Conservation (phyloP, 2,329 filamentous ascomycete species). For the Scedosporium boydii region DNA sequence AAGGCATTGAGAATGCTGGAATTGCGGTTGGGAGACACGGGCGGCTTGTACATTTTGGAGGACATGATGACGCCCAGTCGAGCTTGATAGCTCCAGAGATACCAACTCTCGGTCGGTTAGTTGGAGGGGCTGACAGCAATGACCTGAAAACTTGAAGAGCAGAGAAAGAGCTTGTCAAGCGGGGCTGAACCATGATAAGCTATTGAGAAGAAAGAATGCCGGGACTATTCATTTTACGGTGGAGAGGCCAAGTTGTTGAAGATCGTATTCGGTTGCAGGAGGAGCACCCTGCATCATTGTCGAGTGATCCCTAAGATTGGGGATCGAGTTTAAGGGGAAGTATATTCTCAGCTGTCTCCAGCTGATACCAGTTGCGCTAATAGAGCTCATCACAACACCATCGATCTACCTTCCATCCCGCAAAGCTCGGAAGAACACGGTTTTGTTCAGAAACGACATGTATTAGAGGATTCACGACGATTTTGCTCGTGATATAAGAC, state of each 20-base stretch:
- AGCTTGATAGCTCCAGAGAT: background rate
- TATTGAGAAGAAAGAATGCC: background rate
- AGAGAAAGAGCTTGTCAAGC: background rate
- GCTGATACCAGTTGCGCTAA: background rate
- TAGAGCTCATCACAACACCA: too few species aligned
- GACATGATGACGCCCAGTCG: background rate
- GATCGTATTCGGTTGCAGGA: background rate
- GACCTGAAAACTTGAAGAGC: background rate
- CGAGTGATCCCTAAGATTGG: background rate
- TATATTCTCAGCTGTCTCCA: background rate
- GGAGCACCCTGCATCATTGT: background rate
- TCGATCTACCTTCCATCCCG: too few species aligned
- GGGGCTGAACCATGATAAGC: background rate
- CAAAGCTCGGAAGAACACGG: too few species aligned
- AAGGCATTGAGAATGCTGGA: slow-evolving; percentile 63
- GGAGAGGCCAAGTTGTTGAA: background rate
- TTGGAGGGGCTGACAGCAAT: background rate
- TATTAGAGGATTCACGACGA: too few species aligned
- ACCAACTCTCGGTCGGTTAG: background rate
- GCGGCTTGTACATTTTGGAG: slow-evolving; percentile 32
- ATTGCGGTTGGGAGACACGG: slow-evolving; percentile 28
- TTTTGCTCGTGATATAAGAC: too few species aligned
- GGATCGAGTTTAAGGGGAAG: background rate
- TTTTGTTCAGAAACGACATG: too few species aligned
- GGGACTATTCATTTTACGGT: background rate